Base-by-base conservation (phyloP, 352 stramenopile genomes). In the Phytophthora pini region DNA sequence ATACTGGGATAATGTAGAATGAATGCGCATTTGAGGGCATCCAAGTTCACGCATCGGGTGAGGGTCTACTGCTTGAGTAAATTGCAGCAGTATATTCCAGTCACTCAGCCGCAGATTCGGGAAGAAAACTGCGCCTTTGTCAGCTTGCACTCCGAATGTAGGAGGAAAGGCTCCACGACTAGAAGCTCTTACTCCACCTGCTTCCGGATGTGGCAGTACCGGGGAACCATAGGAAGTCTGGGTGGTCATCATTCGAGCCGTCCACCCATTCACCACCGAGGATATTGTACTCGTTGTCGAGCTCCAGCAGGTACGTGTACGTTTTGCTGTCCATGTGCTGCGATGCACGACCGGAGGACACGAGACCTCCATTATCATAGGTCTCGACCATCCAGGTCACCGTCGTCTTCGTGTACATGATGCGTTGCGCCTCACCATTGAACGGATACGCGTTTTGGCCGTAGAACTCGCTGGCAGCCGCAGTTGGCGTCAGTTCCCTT, bases 361-460 rank as follows among this genome's bases (percentile, higher is more conserved):
- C 60, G 7, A 74, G 63, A 7, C 47, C 47, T 4, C 67, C 63
- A 24, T 72, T 57, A 47, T 76, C 63, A 20, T 67, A 49, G 26
- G 82, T 43, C 12, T 20, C 36, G 12, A 43, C 36, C 36, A 43
- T 73, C 60, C 70, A 82, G 12, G 61, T 63, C 11, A 85, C 48
- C 13, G 32, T 61, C 10, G 32, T 74, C 44, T 70, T 29, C 9
- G 79, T 58, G 46, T 74, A 80, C 34, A 65, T 45, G 53, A 84
- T 69, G 26, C 46, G 57, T 39, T 51, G 60, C 7, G 65, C 65
- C 5, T 61, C 40, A 5, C 3, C 43, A 34, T 81, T 79, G 60
- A 77, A 85, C 40, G 60, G 63, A 41, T 85, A 85, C 43, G 41
- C 44, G 1, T 46, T 53, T 6, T 63, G 61, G 10, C 47, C 49